These are phyloP conservation scores for Suillus ampliporus DNA, from an alignment of 768 basidiomycete species.

Conservation along the genomic window DNA sequence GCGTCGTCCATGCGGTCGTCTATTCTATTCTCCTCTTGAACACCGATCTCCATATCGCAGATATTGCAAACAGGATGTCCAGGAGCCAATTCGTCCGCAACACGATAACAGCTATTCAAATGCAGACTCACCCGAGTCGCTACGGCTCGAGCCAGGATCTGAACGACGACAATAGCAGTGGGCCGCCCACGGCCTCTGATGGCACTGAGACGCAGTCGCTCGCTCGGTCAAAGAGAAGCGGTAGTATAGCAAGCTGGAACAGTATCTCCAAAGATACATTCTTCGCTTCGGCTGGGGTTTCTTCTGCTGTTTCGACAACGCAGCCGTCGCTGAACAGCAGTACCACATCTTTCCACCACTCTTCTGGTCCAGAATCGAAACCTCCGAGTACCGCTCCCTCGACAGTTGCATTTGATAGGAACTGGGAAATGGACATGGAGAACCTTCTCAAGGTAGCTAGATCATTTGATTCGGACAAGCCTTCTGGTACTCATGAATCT, in stretches of 20 bases:
- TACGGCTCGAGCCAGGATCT: slow-evolving; percentile 66
- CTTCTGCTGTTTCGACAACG: slow-evolving; percentile 39
- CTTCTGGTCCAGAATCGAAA: slow-evolving; percentile 47
- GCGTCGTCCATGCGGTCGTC: slow-evolving; percentile 92
- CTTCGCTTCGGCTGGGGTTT: slow-evolving; percentile 43
- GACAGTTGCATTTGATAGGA: slow-evolving; percentile 59
- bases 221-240: slow-evolving; percentile 73
- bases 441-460: slow-evolving; percentile 77
- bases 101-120: slow-evolving; percentile 85
- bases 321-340: slow-evolving; percentile 60
- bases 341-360: slow-evolving; percentile 65
- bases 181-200: slow-evolving; percentile 61
- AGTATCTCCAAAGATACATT: slow-evolving; percentile 71
- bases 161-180: slow-evolving; percentile 69
- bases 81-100: slow-evolving; percentile 90
- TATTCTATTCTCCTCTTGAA: slow-evolving; percentile 94
- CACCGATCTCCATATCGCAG: slow-evolving; percentile 97
- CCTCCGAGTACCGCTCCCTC: slow-evolving; percentile 36
- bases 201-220: slow-evolving; percentile 53
- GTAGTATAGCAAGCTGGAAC: slow-evolving; percentile 85
- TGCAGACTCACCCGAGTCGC: slow-evolving; percentile 66
- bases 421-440: slow-evolving; percentile 91
- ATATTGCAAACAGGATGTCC: slow-evolving; percentile 88
- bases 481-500: slow-evolving; percentile 10
- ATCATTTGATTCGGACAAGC: neutral